Evolutionary conservation across 495 filamentous ascomycete genomes (phyloP), one percentile per base, ranked within the genome.

Genomic region (Penicillium simplicissimum): DNA sequence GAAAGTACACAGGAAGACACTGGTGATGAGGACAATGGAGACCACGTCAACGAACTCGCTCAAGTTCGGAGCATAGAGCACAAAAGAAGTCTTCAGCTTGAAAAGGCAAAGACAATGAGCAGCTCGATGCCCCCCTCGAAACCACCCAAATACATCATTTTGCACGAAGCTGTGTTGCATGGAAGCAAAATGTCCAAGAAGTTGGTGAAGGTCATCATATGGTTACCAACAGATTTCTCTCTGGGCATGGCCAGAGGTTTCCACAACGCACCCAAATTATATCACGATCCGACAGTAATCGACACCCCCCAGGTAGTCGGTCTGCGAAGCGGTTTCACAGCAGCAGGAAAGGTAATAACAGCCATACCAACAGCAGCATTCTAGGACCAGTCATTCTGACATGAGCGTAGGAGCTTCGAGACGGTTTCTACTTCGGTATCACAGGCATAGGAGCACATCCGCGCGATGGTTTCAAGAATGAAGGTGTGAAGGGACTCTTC

Each of bases 151-250:
- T 55, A 25, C 53, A 17, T 33, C 56, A 42, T 25, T 45, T 45
- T 45, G 19, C 42, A 45, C 42, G 60, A 62, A 3, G 77, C 78
- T 48, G 86, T 87, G 34, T 52, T 47, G 5, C n/a, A 57, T 15
- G 31, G 21, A 33, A 31, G 38, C 33, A 57, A 47, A 17, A 47
- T 57, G 23, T 34, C 40, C 4, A 80, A 84, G 21, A 86, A 88
- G 42, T 89, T 93, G 55, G 82, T 92, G 8, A 82, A 78, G 19
- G 84, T 87, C 6, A 85, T 88, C 21, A 72, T 92, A 55, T 87
- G 87, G 69, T 86, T 87, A 1, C 90, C 90, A 1, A 86, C 91
- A 79, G 90, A 94, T 64, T 85, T 93, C 63, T 88, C 88, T 19
- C 75, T 93, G 37, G 85, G 84, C 9, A 67, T 94, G 7, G 85